phyloP scores from a whole-genome alignment of 805 yeast species.

The Wickerhamiella hasegawae region DNA sequence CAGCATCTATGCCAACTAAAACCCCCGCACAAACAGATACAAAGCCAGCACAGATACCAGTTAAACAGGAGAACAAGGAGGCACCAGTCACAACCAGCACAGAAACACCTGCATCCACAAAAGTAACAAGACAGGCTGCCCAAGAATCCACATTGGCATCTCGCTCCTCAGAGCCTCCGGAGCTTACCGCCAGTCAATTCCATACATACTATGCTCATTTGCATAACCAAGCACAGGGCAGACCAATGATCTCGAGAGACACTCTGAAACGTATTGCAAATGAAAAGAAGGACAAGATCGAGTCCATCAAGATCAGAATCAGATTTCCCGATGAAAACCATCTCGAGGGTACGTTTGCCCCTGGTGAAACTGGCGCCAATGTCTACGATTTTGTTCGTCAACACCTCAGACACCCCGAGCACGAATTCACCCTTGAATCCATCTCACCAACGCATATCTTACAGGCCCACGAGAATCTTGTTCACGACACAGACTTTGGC shows the following conservation, averaged over 20 bases:
- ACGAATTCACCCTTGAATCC: conserved; percentile 26
- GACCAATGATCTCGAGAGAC: conserved; percentile 29
- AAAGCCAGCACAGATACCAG: too few relatives aligned
- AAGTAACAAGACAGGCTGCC: too few relatives aligned
- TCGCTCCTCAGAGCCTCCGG: too few relatives aligned
- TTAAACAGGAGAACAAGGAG: too few relatives aligned
- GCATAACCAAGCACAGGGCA: conserved; percentile 25
- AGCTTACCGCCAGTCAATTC: too few relatives aligned
- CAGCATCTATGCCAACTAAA: too few relatives aligned
- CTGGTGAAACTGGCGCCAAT: conserved; percentile 27
- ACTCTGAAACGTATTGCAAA: conserved; percentile 23
- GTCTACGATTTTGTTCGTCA: conserved; percentile 21
- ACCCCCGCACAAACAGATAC: too few relatives aligned
- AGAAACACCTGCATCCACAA: too few relatives aligned
- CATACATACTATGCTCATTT: conserved; percentile 35
- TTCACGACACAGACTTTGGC: too few relatives aligned
- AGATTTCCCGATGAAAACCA: conserved; percentile 42
- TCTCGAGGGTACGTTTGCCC: conserved; percentile 34
- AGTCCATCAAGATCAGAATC: conserved; percentile 30
- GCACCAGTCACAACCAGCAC: too few relatives aligned
- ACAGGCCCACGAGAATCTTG: conserved; percentile 19
- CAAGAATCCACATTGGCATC: too few relatives aligned
- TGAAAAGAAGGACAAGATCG: conserved; percentile 15
- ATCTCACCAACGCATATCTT: conserved; percentile 33
- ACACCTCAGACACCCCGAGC: conserved; percentile 17